Base-by-base conservation (phyloP, 306 rosid species). In the Coriaria nepalensis region DNA sequence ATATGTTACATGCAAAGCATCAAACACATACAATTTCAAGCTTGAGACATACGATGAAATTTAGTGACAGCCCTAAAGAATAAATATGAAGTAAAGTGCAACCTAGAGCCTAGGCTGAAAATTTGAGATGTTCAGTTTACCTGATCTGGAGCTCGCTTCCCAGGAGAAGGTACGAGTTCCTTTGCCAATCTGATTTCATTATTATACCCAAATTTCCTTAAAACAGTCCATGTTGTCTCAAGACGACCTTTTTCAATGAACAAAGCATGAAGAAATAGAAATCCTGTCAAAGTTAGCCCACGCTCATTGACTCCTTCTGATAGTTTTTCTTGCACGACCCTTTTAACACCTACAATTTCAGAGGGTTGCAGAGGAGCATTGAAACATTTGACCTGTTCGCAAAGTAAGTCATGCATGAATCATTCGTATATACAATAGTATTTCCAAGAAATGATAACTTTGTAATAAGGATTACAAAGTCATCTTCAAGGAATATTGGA, bases 221-320 rank as follows among this genome's bases (percentile, higher is more conserved):
- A 94, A 49, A 90, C 95, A 34, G 93, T 90, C 98, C 95, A 90
- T 8, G 98, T 85, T 59, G 95, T 85, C 73, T 90, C 98, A 47
- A 90, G 86, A 63, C 98, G 98, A 51, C 95, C 94, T 62, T 81
- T 85, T 64, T 85, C 95, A 60, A 90, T 85, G 64, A 90, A 92
- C 56, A 90, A 82, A 49, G 97, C 97, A 63, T 90, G 97, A 47
- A 90, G 94, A 74, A 90, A 90, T 14, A 90, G 82, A 66, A 90
- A 90, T 4, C 97, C 97, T 5, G 97, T 90, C 87, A 90, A 67
- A 49, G 97, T 90, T 61, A 90, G 92, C 35, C 97, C 97, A 7
- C 78, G 84, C 44, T 90, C 95, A 61, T 90, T 90, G 79, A 90
- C 97, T 66, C 97, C 97, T 74, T 90, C 97, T 7, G 94, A 58